Percentiles rank a stretch among this genome's conserved stretches.
These are phyloP conservation scores for Canavalia ensiformis DNA, from an alignment of 306 rosid species.

Conservation along the genomic window DNA sequence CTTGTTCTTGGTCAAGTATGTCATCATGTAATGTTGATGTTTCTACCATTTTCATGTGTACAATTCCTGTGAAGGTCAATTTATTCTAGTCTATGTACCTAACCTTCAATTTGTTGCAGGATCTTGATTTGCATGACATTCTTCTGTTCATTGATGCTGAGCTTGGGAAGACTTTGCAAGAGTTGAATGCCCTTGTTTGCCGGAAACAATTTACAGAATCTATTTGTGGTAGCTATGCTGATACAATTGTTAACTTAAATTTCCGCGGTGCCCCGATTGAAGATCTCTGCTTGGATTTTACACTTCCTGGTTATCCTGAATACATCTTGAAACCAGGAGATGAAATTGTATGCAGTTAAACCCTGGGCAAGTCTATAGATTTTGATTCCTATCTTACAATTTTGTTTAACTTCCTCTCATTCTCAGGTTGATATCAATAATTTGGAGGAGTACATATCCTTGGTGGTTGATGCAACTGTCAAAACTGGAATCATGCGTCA, in stretches of 20 bases:
- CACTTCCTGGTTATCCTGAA: slow-evolving; percentile 91
- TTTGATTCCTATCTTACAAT: not conserved
- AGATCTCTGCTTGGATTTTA: slow-evolving; percentile 86
- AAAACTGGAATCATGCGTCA: slow-evolving; percentile 83
- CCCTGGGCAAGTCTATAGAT: not conserved
- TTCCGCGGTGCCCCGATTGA: slow-evolving; percentile 76
- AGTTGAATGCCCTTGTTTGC: slow-evolving; percentile 74
- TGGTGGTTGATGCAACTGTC: slow-evolving; percentile 83
- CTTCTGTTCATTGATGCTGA: slow-evolving; percentile 83
- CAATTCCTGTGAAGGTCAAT: not conserved
- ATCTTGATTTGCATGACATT: slow-evolving; percentile 91
- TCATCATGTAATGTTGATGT: not conserved
- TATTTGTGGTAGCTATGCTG: slow-evolving; percentile 47
- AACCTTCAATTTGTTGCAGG: slow-evolving; percentile 57
- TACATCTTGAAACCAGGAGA: slow-evolving; percentile 78
- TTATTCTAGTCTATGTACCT: slow-evolving; percentile 29
- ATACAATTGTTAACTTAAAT: slow-evolving; percentile 52
- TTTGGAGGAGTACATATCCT: slow-evolving; percentile 87
- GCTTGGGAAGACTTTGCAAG: slow-evolving; percentile 86
- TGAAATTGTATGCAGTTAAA: slow-evolving; percentile 66
- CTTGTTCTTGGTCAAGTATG: slow-evolving; percentile 87
- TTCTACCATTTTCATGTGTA: slow-evolving; percentile 1
- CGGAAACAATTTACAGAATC: slow-evolving; percentile 71
- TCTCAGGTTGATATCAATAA: slow-evolving; percentile 79
- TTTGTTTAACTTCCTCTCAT: not conserved